phyloP scores from a whole-genome alignment of 495 filamentous ascomycete genomes.

The Xylaria curta region DNA sequence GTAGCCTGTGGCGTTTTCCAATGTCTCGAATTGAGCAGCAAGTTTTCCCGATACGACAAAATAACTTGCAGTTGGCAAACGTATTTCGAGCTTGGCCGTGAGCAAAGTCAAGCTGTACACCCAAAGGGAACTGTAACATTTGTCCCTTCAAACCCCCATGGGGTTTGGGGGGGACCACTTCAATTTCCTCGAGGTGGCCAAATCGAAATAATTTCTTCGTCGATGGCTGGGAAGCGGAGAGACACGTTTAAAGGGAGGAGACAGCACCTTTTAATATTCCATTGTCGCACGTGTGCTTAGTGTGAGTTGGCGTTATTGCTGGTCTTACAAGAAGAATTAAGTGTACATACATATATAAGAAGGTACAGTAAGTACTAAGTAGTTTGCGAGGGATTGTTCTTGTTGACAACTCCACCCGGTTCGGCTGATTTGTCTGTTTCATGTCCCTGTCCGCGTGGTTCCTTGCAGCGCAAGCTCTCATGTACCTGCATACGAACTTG shows the following conservation, averaged over 20 bases:
- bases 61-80: conserved; percentile 1
- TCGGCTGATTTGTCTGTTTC: conserved; percentile 19
- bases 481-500: conserved; percentile 25
- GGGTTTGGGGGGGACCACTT: neutral
- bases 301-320: neutral
- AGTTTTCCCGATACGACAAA: neutral
- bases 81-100: too few species aligned
- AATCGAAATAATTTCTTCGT: neutral
- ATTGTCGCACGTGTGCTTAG: conserved; percentile 2
- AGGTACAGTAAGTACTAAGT: too few species aligned
- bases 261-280: conserved; percentile 2
- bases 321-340: conserved; percentile 1
- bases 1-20: conserved; percentile 2
- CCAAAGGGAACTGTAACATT: too few species aligned
- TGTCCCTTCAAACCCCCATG: neutral
- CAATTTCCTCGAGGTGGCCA: neutral
- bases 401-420: conserved; percentile 14
- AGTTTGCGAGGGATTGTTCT: too few species aligned
- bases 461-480: conserved; percentile 18
- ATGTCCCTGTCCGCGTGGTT: conserved; percentile 15
- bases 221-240: conserved; percentile 8
- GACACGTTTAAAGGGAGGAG: neutral
- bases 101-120: too few species aligned
- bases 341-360: too few species aligned
- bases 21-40: neutral